Conservation (phyloP, 1,284 basidiomycete genomes). For the Porodaedalea pini region DNA sequence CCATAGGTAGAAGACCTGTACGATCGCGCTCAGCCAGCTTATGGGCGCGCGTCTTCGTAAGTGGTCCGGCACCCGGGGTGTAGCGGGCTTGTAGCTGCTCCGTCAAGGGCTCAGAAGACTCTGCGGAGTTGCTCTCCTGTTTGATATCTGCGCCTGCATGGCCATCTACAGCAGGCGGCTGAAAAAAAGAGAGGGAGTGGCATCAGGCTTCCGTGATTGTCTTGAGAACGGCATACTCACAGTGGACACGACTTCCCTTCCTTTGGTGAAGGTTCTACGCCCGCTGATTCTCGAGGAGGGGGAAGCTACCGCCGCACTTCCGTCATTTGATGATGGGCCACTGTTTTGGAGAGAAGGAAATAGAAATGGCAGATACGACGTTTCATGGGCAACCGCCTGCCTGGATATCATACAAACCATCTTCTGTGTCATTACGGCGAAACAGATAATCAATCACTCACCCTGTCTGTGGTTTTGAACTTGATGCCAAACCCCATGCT, state of each 20-base stretch:
- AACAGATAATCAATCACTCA: slow-evolving; percentile 21
- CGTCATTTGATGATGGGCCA: slow-evolving; percentile 20
- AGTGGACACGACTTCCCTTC: slow-evolving; percentile 35
- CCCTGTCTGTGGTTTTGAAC: slow-evolving; percentile 31
- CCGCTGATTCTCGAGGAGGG: slow-evolving; percentile 35
- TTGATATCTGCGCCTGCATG: background rate
- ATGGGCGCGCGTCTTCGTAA: background rate
- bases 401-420: slow-evolving; percentile 22
- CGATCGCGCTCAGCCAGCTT: slow-evolving; percentile 1
- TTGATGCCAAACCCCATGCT: slow-evolving; percentile 47
- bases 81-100: background rate
- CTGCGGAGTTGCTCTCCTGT: background rate
- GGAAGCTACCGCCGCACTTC: background rate
- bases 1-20: background rate
- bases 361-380: slow-evolving; percentile 70
- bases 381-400: slow-evolving; percentile 48
- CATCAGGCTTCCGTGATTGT: slow-evolving; percentile 1
- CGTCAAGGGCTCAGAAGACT: background rate
- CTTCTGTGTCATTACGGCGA: background rate
- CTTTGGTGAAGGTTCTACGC: slow-evolving; percentile 40
- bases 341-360: slow-evolving; percentile 38
- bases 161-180: background rate
- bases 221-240: slow-evolving; percentile 1
- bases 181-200: background rate
- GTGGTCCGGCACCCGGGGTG: background rate